Evolutionary conservation across 352 stramenopile genomes (phyloP).

Genomic region (Pythium insidiosum): DNA sequence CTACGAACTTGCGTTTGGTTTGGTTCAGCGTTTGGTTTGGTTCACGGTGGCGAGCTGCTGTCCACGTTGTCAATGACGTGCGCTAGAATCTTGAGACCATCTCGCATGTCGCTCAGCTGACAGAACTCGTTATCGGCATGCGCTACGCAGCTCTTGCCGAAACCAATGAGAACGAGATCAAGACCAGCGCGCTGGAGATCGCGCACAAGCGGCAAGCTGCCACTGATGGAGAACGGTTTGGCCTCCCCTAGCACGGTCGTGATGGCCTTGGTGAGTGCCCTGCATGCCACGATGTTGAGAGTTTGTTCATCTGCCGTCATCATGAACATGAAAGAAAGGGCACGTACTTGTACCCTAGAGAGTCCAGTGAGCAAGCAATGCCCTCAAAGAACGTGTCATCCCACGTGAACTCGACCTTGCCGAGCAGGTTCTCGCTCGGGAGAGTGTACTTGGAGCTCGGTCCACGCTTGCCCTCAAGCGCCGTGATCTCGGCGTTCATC

Average conservation of each 20-base stretch:
- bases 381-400: constrained; percentile 76
- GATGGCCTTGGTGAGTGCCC: constrained; percentile 70
- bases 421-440: constrained; percentile 61
- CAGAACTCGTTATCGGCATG: constrained; percentile 92
- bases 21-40: no score
- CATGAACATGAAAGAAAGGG: no score
- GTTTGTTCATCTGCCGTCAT: no score
- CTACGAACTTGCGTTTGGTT: no score
- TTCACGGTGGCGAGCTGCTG: no score
- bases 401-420: constrained; percentile 87
- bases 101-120: constrained; percentile 76
- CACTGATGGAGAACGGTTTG: constrained; percentile 90
- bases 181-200: constrained; percentile 70
- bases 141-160: constrained; percentile 79
- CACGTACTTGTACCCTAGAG: constrained; percentile 74
- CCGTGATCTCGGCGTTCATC: constrained; percentile 80
- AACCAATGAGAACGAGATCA: constrained; percentile 70
- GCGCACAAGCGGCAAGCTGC: constrained; percentile 69
- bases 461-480: constrained; percentile 73
- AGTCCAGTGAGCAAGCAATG: constrained; percentile 90
- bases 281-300: constrained; percentile 11
- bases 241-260: constrained; percentile 60
- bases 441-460: constrained; percentile 90
- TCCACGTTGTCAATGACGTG: constrained; percentile 76
- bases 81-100: constrained; percentile 83